These are phyloP conservation scores for Brassica napus DNA, from an alignment of 345 rosid genomes.

Conservation along the genomic window Da-Ae NC_063447.1:57220501-57221000, in stretches of 20 bases:
- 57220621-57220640: conserved; percentile 2
- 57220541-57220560: too few species aligned
- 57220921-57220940: conserved; percentile 37
- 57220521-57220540: too few species aligned
- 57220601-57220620: neutral
- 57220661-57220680: neutral
- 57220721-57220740: conserved; percentile 8
- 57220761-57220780: conserved; percentile 12
- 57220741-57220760: conserved; percentile 1
- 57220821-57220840: conserved; percentile 32
- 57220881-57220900: conserved; percentile 45
- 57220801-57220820: conserved; percentile 35
- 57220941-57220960: conserved; percentile 14
- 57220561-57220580: neutral
- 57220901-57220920: conserved; percentile 39
- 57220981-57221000: conserved; percentile 40
- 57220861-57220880: conserved; percentile 25
- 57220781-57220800: conserved; percentile 15
- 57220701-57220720: conserved; percentile 12
- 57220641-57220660: neutral
- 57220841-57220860: conserved; percentile 8
- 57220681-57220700: conserved; percentile 1
- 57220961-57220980: conserved; percentile 12
- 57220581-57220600: neutral
- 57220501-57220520: neutral